Base-by-base conservation (phyloP, 2,329 filamentous ascomycete genomes). In the Aspergillus floridensis region DNA sequence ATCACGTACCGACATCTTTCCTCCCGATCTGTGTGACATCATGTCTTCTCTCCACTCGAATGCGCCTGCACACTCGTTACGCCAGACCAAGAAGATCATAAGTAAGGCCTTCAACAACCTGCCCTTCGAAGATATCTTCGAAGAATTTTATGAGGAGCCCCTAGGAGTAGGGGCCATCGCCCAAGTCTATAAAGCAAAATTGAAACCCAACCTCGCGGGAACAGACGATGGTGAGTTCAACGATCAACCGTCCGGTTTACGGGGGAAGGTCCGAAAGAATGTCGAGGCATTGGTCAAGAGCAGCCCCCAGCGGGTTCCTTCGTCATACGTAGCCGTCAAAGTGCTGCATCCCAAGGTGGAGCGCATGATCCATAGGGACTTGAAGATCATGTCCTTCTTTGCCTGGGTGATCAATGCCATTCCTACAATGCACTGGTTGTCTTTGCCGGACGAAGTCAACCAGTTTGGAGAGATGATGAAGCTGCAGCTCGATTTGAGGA, bases 381-480 rank as follows among this genome's bases (percentile, higher is more conserved):
- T 99, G 57, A 86, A 87, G 38, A 99, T 99, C 69, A 99, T 99
- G 95, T 83, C 81, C 8, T 92, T 96, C 77, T 97, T 99, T 70
- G 95, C 95, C 16, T 83, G 86, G 0, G 70, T 90, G 5, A 87
- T 99, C 66, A 96, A 98, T 75, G 79, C 84, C 2, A 89, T 99
- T 32, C 95, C 95, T 0, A 96, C 93, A 0, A 95, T 99, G 71
- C 92, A 98, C 76, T 99, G 95, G 95, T 82, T 99, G 5, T 97
- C 93, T 0, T 86, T 99, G 8, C 95, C 95, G 0, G 93, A 97
- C 66, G 95, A 99, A 74, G 95, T 98, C 3, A 78, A 83, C 14
- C 92, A 98, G 70, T 99, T 99, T 71, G 93, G 93, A 24, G 90
- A 96, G 72, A 99, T 99, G 95, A 99, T 99, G 95, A 89, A 89